Conservation (phyloP, 2,329 filamentous ascomycete species). For the Drechmeria coniospora region DNA sequence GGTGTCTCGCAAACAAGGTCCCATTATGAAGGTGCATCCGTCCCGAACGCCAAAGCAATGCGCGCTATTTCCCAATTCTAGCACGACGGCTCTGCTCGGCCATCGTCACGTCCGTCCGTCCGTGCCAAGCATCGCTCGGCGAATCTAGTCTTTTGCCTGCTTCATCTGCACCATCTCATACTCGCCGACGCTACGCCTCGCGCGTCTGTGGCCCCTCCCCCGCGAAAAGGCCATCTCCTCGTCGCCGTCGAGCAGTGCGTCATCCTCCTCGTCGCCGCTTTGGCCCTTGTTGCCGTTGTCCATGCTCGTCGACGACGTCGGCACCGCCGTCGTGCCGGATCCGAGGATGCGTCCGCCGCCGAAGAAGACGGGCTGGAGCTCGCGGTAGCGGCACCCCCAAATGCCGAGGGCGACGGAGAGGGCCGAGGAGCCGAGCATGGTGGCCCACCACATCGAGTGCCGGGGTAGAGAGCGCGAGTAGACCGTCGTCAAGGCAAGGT, state of each 20-base stretch:
- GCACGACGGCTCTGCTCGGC: too few species aligned
- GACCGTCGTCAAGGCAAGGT: conserved; percentile 61
- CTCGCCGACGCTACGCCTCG: conserved; percentile 38
- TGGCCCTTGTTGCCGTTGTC: conserved; percentile 8
- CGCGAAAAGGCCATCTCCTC: conserved; percentile 24
- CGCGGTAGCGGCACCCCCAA: conserved; percentile 83
- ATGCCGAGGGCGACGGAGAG: conserved; percentile 50
- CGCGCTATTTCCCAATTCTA: conserved; percentile 14
- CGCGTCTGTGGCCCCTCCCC: conserved; percentile 35
- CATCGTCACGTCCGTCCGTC: too few species aligned
- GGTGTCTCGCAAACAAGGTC: background rate
- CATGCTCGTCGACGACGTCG: conserved; percentile 1
- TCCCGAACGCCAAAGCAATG: conserved; percentile 20
- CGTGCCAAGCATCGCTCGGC: too few species aligned
- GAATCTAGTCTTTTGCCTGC: too few species aligned
- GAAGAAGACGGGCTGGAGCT: conserved; percentile 78
- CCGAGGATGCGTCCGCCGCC: conserved; percentile 38
- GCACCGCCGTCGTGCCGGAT: conserved; percentile 7
- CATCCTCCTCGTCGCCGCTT: conserved; percentile 9
- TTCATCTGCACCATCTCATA: conserved; percentile 52
- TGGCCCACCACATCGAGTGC: conserved; percentile 75
- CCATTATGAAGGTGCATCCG: conserved; percentile 4
- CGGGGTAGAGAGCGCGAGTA: conserved; percentile 65
- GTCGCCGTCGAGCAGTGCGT: conserved; percentile 24
- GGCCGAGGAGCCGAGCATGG: conserved; percentile 31